Percentiles rank a stretch among this genome's conserved stretches.
These are phyloP conservation scores for Pyricularia sp. DNA, from an alignment of 2,329 filamentous ascomycete species.

Conservation along the genomic window DNA sequence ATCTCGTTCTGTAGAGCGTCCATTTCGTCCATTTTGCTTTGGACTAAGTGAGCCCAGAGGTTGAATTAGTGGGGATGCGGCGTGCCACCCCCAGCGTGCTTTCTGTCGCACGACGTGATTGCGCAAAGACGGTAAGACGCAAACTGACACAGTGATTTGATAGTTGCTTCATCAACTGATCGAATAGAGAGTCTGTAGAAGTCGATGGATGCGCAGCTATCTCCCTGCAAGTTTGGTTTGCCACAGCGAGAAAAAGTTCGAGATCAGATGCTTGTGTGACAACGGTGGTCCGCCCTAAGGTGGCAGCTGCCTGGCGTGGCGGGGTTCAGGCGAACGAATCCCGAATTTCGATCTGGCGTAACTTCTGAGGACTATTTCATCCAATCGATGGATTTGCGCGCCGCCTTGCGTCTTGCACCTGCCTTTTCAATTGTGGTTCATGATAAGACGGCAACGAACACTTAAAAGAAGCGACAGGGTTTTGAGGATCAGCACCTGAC, in stretches of 20 bases:
- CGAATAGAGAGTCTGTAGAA: background rate
- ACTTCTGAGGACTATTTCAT: background rate
- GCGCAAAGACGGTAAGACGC: no score
- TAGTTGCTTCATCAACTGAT: background rate
- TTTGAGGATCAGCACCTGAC: background rate
- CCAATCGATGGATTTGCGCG: background rate
- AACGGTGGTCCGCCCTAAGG: background rate
- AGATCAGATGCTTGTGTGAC: background rate
- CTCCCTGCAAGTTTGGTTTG: background rate
- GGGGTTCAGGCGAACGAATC: background rate
- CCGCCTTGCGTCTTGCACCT: background rate
- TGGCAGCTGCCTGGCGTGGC: background rate
- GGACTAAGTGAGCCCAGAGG: background rate
- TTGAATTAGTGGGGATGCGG: no score
- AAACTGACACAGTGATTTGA: background rate
- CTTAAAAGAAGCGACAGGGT: background rate
- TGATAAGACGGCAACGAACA: background rate
- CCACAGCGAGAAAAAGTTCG: background rate
- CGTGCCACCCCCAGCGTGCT: no score
- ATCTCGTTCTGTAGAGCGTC: slow-evolving; percentile 29
- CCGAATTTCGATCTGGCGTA: background rate
- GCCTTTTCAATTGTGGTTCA: background rate
- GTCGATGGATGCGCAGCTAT: background rate
- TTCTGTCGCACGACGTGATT: no score
- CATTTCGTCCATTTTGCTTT: slow-evolving; percentile 7